phyloP scores from a whole-genome alignment of 2,329 filamentous ascomycete species.

The Metarhizium guizhouense region DNA sequence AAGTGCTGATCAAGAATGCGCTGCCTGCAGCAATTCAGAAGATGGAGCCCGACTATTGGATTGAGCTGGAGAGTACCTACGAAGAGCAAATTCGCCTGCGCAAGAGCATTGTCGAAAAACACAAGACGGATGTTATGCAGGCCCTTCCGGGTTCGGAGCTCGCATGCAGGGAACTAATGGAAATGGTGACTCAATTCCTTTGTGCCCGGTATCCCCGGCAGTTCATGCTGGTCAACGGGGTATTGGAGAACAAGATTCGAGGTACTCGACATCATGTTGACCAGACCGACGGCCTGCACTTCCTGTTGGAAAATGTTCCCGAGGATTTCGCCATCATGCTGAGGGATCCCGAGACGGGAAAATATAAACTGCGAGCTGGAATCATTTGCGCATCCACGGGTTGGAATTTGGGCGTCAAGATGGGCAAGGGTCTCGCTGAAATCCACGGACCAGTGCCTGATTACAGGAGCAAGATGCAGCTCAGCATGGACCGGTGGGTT shows the following conservation, averaged over 20 bases:
- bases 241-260: constrained; percentile 63
- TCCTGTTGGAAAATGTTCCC: constrained; percentile 69
- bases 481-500: constrained; percentile 71
- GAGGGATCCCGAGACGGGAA: constrained; percentile 59
- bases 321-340: constrained; percentile 78
- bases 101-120: constrained; percentile 50
- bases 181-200: constrained; percentile 73
- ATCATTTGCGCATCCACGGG: constrained; percentile 71
- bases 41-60: constrained; percentile 76
- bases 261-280: constrained; percentile 48
- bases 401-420: constrained; percentile 69
- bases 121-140: constrained; percentile 57
- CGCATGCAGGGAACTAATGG: constrained; percentile 79
- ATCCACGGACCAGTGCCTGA: constrained; percentile 73
- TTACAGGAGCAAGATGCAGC: constrained; percentile 80
- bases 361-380: constrained; percentile 67
- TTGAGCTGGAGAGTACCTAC: constrained; percentile 77
- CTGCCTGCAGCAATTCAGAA: constrained; percentile 66
- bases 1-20: background rate
- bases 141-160: constrained; percentile 66
- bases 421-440: constrained; percentile 58
- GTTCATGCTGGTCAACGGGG: constrained; percentile 49
- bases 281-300: constrained; percentile 52
- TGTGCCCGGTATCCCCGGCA: constrained; percentile 68
- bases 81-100: constrained; percentile 58